Evolutionary conservation across 225 moss, liverwort and hornwort genomes (phyloP), one percentile per base, ranked within the genome.

Genomic region (Climacium dendroides): DNA sequence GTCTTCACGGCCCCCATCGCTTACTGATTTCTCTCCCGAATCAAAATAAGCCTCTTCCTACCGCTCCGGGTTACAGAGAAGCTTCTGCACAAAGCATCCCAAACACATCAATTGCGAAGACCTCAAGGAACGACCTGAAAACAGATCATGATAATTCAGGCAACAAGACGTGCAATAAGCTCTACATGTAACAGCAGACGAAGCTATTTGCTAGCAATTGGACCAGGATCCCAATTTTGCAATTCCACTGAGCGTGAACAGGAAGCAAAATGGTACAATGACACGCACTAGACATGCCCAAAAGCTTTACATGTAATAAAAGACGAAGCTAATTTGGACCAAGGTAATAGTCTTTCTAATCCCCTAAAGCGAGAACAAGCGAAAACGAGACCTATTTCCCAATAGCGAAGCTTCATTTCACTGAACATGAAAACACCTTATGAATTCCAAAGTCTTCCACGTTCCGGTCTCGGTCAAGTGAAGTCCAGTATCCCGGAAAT

Each of bases 1-100:
- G 86, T 83, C 83, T 89, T 91, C 54, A 82, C 66, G 52, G 89
- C 87, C 11, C 89, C 86, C 92, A 91, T 92, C 47, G 81, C 74
- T 76, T 29, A 41, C 17, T 26, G 61, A 12, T 35, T 66, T 43
- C 24, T 60, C n/a, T 13, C 55, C 43, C 63, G 28, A 57, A 86
- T 61, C 39, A 29, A 32, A 17, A 58, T 23, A 57, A 32, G 45
- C 45, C 22, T 60, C 80, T 32, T 61, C 32, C 32, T 45, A 61
- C 13, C 45, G 45, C 32, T 80, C 80, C 15, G 32, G 13, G 32
- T 45, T 60, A 6, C 29, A 45, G 45, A 45, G 45, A 45, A 22
- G 9, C 80, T 45, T 45, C 45, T 61, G 45, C 60, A 32, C 32
- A 61, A 80, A 61, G 60, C 43, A 60, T 45, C 32, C 43, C 32